Conservation (phyloP, 768 basidiomycete species). For the Fomitopsis serialis region DNA sequence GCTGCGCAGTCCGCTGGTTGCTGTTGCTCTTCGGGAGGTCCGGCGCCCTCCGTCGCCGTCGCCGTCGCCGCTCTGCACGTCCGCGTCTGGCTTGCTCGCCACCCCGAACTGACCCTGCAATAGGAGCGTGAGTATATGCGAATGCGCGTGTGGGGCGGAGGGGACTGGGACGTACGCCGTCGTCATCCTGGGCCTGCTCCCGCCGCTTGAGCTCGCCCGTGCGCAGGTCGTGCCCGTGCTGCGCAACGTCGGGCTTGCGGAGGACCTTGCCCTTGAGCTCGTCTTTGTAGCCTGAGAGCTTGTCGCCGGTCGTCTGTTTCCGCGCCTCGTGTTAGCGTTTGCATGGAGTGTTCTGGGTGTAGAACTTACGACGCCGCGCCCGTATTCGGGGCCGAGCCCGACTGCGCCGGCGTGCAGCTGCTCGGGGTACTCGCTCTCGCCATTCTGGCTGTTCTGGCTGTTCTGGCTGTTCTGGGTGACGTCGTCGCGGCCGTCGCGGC, state of each 20-base stretch:
- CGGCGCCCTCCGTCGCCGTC: too few relatives aligned
- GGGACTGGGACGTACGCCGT: too few relatives aligned
- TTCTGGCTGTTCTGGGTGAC: too few relatives aligned
- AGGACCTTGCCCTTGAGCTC: conserved; percentile 35
- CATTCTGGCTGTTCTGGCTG: not conserved
- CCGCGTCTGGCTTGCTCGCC: not conserved
- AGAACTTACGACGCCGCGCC: conserved; percentile 23
- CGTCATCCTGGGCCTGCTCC: conserved; percentile 24
- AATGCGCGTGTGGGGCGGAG: too few relatives aligned
- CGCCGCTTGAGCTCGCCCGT: conserved; percentile 36
- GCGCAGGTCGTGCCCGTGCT: conserved; percentile 33
- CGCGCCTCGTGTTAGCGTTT: not conserved
- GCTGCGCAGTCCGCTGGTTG: conserved; percentile 2
- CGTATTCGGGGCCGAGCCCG: conserved; percentile 35
- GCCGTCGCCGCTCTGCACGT: conserved; percentile 5
- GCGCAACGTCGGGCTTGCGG: conserved; percentile 29
- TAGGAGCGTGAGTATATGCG: too few relatives aligned
- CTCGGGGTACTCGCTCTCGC: conserved; percentile 22
- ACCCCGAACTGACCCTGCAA: conserved; percentile 3
- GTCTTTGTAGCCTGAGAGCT: conserved; percentile 32
- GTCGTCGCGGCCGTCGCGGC: not conserved
- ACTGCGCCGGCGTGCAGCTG: conserved; percentile 39
- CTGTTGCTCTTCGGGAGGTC: conserved; percentile 1
- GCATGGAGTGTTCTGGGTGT: not conserved
- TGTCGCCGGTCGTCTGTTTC: conserved; percentile 27